Percentiles rank a stretch among this genome's conserved stretches.
Evolutionary conservation across 345 rosid species (phyloP).

Genomic region (Citrus mangshanensis): DNA sequence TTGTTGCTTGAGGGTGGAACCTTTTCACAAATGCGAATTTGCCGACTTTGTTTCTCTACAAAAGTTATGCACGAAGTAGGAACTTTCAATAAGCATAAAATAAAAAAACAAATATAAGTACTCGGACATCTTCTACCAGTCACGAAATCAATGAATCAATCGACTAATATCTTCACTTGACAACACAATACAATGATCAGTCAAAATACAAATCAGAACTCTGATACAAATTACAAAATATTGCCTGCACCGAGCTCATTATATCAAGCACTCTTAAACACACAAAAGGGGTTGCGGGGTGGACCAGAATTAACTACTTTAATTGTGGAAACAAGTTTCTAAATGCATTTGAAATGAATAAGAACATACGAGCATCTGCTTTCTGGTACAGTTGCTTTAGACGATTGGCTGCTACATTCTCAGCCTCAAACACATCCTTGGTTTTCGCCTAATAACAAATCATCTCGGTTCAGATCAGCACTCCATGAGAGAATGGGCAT

Average conservation of each 20-base stretch:
- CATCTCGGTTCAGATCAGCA: neutral
- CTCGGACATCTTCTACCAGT: neutral
- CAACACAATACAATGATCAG: neutral
- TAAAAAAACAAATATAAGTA: neutral
- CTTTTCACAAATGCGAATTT: conserved; percentile 70
- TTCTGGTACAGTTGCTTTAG: conserved; percentile 61
- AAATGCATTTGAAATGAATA: conserved; percentile 6
- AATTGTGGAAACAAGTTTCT: neutral
- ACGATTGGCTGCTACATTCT: conserved; percentile 42
- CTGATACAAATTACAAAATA: neutral
- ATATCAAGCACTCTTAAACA: neutral
- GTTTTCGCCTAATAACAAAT: conserved; percentile 52
- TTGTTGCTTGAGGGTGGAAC: conserved; percentile 71
- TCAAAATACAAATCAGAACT: neutral
- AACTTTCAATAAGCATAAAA: conserved; percentile 6
- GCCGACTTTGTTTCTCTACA: conserved; percentile 79
- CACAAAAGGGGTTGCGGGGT: neutral
- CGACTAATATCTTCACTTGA: neutral
- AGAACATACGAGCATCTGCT: conserved; percentile 66
- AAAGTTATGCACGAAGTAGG: conserved; percentile 18
- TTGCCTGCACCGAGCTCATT: neutral
- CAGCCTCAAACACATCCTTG: conserved; percentile 42
- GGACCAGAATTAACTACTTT: neutral
- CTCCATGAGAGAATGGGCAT: neutral
- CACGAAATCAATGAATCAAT: neutral